Conservation (phyloP, 2,329 filamentous ascomycete genomes). For the Alternaria arbusti region DNA sequence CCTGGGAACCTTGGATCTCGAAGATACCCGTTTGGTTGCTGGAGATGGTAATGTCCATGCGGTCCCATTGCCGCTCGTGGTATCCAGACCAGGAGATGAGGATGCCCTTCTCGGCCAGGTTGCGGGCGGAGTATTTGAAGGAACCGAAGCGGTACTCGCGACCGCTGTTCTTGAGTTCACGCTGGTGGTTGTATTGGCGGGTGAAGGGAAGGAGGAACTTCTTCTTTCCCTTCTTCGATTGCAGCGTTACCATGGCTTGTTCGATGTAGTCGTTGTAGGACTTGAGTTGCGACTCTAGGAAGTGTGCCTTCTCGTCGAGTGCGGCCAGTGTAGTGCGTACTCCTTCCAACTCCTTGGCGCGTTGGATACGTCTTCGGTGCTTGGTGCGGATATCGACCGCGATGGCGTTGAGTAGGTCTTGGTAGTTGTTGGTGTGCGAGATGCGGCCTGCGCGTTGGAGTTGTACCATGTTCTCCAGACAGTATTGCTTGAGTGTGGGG, state of each 20-base stretch:
- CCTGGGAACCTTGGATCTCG: slow-evolving; percentile 85
- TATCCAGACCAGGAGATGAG: slow-evolving; percentile 91
- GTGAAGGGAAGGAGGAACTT: slow-evolving; percentile 95
- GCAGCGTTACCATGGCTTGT: slow-evolving; percentile 94
- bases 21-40: slow-evolving; percentile 95
- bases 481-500: slow-evolving; percentile 88
- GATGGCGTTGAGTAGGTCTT: slow-evolving; percentile 97
- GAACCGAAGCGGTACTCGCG: slow-evolving; percentile 97
- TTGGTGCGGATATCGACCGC: slow-evolving; percentile 97
- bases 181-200: slow-evolving; percentile 98
- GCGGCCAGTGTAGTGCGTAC: slow-evolving; percentile 77
- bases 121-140: slow-evolving; percentile 93
- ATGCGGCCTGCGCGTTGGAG: slow-evolving; percentile 89
- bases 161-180: slow-evolving; percentile 89
- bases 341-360: slow-evolving; percentile 87
- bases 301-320: slow-evolving; percentile 84
- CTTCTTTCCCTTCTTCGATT: slow-evolving; percentile 96
- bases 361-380: slow-evolving; percentile 88
- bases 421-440: slow-evolving; percentile 85
- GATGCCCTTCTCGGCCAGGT: slow-evolving; percentile 90
- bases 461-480: slow-evolving; percentile 89
- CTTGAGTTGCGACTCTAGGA: slow-evolving; percentile 93
- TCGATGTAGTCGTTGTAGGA: slow-evolving; percentile 99
- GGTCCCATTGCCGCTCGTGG: slow-evolving; percentile 82
- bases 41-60: slow-evolving; percentile 91